A percentile compares a stretch with the other conserved stretches of the same genome.
Evolutionary conservation across 176 grass and related monocot species (phyloP).

Genomic region (Canna indica): DNA sequence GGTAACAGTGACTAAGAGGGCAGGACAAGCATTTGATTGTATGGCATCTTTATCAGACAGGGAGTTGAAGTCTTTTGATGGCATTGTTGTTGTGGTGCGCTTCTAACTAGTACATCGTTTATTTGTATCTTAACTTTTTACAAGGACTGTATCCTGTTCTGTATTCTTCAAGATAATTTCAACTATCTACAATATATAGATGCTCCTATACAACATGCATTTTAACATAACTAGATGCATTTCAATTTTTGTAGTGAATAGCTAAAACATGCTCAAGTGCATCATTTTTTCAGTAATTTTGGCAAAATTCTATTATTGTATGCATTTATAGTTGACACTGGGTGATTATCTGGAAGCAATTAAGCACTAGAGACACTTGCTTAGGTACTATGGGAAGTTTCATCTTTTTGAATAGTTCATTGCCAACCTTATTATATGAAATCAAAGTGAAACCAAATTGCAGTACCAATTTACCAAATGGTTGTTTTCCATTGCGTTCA

Average conservation of each 20-base stretch:
- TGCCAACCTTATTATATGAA: too few relatives aligned
- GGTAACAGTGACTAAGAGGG: slow-evolving; percentile 76
- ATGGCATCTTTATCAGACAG: slow-evolving; percentile 59
- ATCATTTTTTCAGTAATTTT: too few relatives aligned
- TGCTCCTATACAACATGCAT: too few relatives aligned
- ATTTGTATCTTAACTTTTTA: neutral
- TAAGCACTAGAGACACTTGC: too few relatives aligned
- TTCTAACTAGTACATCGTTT: neutral
- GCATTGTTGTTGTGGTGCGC: slow-evolving; percentile 79
- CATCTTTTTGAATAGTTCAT: neutral
- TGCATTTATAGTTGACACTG: too few relatives aligned
- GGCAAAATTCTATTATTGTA: too few relatives aligned
- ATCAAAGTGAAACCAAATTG: neutral
- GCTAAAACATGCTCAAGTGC: too few relatives aligned
- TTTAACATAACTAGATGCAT: too few relatives aligned
- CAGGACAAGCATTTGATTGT: slow-evolving; percentile 69
- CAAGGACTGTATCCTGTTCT: neutral
- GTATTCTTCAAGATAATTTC: too few relatives aligned
- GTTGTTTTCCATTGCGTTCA: neutral
- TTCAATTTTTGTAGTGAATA: too few relatives aligned
- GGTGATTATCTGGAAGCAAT: too few relatives aligned
- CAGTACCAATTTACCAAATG: neutral
- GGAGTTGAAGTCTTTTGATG: slow-evolving; percentile 71
- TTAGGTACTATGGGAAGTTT: neutral
- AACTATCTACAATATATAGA: too few relatives aligned